These are phyloP conservation scores for Leersia perrieri DNA, from an alignment of 176 grass and related monocot genomes.

Conservation along the genomic window DNA sequence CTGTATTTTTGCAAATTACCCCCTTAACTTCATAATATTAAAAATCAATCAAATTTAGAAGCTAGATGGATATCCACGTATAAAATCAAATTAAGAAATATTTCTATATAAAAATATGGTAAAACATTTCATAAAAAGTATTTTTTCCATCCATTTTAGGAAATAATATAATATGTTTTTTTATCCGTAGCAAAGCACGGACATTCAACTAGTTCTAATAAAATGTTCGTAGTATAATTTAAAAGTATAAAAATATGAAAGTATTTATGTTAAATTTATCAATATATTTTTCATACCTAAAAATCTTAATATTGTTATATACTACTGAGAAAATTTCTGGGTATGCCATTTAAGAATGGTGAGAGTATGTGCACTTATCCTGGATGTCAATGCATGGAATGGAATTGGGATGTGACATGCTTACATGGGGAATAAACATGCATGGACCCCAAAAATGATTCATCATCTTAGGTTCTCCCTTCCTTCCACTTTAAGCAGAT, in stretches of 20 bases:
- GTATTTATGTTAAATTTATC: background rate
- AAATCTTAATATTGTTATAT: background rate
- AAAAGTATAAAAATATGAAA: background rate
- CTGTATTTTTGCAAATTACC: no score
- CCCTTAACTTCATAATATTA: no score
- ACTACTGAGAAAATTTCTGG: background rate
- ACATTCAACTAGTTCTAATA: no score
- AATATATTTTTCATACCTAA: background rate
- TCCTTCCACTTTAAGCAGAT: constrained; percentile 43
- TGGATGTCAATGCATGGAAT: background rate
- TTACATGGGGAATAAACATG: constrained; percentile 28
- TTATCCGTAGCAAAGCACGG: no score
- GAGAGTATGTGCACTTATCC: background rate
- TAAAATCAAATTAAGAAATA: no score
- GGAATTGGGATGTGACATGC: constrained; percentile 7
- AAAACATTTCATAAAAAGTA: no score
- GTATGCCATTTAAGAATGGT: background rate
- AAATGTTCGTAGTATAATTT: background rate
- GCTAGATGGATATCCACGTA: no score
- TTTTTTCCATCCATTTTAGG: no score
- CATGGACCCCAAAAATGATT: constrained; percentile 42
- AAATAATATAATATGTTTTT: no score
- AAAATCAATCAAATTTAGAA: no score
- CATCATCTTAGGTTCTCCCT: constrained; percentile 50
- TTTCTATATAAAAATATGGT: no score